Conservation (phyloP, 2,329 filamentous ascomycete genomes). For the Thyridium curvatum region DNA sequence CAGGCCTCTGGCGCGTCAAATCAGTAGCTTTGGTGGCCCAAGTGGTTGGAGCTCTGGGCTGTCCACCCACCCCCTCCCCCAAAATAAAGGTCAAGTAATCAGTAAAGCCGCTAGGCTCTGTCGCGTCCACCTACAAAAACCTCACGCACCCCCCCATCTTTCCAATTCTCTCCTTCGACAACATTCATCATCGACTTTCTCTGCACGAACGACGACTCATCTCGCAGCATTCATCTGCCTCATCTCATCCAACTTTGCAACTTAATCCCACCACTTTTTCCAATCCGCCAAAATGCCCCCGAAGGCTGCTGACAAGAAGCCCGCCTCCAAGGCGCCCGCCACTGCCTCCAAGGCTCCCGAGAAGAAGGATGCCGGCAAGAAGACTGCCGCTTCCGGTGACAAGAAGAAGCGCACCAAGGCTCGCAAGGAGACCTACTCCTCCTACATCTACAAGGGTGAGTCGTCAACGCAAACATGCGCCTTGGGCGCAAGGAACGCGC, state of each 20-base stretch:
- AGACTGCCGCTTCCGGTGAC: conserved; percentile 91
- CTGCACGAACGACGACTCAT: conserved; percentile 10
- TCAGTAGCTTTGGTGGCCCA: too few species aligned
- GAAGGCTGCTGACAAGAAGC: conserved; percentile 98
- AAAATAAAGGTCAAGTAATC: conserved; percentile 38
- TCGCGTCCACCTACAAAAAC: conserved; percentile 58
- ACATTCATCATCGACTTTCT: conserved; percentile 17
- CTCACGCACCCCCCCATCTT: conserved; percentile 44
- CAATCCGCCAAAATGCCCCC: conserved; percentile 74
- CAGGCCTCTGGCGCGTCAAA: too few species aligned
- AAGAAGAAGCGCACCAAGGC: conserved; percentile 99
- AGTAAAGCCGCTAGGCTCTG: conserved; percentile 46
- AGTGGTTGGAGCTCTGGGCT: too few species aligned
- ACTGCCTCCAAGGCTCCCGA: conserved; percentile 66
- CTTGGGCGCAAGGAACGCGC: too few species aligned
- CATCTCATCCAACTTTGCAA: conserved; percentile 15
- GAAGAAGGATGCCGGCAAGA: conserved; percentile 99
- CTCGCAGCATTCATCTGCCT: conserved; percentile 11
- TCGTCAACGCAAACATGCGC: conserved; percentile 10
- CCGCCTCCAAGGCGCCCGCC: conserved; percentile 90
- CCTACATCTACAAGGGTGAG: conserved; percentile 99
- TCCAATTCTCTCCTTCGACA: conserved; percentile 29
- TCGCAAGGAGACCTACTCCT: conserved; percentile 99
- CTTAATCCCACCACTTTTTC: conserved; percentile 10
- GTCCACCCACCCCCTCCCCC: conserved; percentile 14